Evolutionary conservation across 2,329 filamentous ascomycete species (phyloP).

Genomic region (Fusarium sp.): DNA sequence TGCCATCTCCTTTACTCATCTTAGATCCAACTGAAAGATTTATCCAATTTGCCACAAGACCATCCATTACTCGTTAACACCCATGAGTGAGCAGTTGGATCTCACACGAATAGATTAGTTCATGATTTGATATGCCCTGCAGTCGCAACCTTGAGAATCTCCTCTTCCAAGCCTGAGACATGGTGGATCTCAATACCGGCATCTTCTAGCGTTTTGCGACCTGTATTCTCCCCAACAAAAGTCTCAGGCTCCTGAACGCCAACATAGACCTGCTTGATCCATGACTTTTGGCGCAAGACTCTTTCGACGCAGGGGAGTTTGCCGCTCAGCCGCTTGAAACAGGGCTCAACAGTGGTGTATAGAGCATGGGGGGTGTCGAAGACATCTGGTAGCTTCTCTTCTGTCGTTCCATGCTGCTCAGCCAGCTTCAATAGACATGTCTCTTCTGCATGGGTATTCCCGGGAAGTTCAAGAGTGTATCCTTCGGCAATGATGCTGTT

Average conservation of each 20-base stretch:
- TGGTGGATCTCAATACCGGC: conserved; percentile 79
- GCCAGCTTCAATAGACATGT: conserved; percentile 84
- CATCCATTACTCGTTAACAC: no score
- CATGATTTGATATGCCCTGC: conserved; percentile 70
- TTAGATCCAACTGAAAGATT: not conserved
- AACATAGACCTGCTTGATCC: conserved; percentile 82
- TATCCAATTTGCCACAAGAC: not conserved
- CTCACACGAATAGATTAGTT: not conserved
- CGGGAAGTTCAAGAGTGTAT: conserved; percentile 88
- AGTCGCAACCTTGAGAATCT: conserved; percentile 84
- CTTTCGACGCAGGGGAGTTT: conserved; percentile 82
- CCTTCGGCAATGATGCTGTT: conserved; percentile 77
- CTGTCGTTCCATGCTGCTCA: conserved; percentile 55
- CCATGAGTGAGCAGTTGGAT: no score
- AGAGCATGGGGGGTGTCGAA: conserved; percentile 57
- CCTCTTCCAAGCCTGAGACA: conserved; percentile 77
- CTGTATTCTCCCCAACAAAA: conserved; percentile 86
- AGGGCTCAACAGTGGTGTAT: conserved; percentile 95
- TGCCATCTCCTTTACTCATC: not conserved
- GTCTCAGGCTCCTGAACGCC: conserved; percentile 90
- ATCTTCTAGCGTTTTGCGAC: conserved; percentile 73
- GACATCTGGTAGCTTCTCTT: conserved; percentile 62
- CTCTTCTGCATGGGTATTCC: conserved; percentile 97
- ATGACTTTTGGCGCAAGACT: conserved; percentile 69
- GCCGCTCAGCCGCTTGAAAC: conserved; percentile 76